A percentile compares a stretch with the other conserved stretches of the same genome.
Evolutionary conservation across 1,139 yeast genomes (phyloP).

Genomic region (Hansenula lynferdii): DNA sequence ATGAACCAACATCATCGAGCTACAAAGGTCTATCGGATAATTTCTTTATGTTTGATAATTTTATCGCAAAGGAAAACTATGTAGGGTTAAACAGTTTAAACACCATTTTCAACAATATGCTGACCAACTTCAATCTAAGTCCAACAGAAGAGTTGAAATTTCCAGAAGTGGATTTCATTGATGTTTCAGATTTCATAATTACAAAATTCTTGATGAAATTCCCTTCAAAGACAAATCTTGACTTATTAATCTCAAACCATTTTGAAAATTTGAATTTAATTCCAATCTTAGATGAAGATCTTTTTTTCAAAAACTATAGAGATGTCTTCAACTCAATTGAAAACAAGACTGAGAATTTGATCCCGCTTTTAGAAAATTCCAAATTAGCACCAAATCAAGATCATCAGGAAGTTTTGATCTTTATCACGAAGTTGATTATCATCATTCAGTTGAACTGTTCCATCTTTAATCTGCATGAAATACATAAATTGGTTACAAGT

Average conservation of each 20-base stretch:
- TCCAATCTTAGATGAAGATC: slow-evolving; percentile 56
- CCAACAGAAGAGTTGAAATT: slow-evolving; percentile 16
- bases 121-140: slow-evolving; percentile 6
- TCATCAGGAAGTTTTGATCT: slow-evolving; percentile 41
- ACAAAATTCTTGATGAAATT: slow-evolving; percentile 37
- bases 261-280: slow-evolving; percentile 53
- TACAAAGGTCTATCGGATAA: slow-evolving; percentile 3
- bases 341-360: slow-evolving; percentile 44
- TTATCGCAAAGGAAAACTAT: slow-evolving; percentile 15
- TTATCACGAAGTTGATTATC: slow-evolving; percentile 36
- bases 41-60: slow-evolving; percentile 19
- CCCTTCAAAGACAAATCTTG: slow-evolving; percentile 43
- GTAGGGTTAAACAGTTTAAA: slow-evolving; percentile 20
- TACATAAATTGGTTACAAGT: slow-evolving; percentile 19
- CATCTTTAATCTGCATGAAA: slow-evolving; percentile 21
- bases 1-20: background rate
- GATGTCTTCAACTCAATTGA: slow-evolving; percentile 53
- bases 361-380: slow-evolving; percentile 36
- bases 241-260: slow-evolving; percentile 46
- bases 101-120: slow-evolving; percentile 12
- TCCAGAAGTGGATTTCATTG: slow-evolving; percentile 8
- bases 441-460: slow-evolving; percentile 30
- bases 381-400: no score
- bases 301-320: slow-evolving; percentile 53
- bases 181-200: slow-evolving; percentile 23